A percentile compares a stretch with the other conserved stretches of the same genome.
phyloP scores from a whole-genome alignment of 2,329 filamentous ascomycete species.

The Phaeosphaeria sp. region DNA sequence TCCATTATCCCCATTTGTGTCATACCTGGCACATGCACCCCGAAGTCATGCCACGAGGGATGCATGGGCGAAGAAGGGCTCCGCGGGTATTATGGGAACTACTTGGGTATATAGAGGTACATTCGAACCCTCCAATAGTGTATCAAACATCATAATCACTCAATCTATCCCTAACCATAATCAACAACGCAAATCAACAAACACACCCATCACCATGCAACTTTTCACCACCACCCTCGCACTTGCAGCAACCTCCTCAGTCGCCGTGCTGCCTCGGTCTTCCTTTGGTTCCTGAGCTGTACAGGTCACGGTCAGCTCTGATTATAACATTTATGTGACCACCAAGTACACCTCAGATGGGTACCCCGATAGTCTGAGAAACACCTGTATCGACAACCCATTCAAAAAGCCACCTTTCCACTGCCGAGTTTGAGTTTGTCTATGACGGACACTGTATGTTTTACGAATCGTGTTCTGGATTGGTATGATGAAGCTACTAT shows the following conservation, averaged over 20 bases:
- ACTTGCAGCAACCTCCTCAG: not conserved
- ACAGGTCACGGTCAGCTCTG: not conserved
- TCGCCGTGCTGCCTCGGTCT: not conserved
- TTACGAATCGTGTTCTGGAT: not conserved
- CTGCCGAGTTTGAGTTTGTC: not conserved
- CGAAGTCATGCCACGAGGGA: not conserved
- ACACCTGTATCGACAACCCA: not conserved
- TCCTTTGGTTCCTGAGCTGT: not conserved
- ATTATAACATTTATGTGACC: not conserved
- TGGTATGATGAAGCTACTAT: not conserved
- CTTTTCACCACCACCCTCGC: not conserved
- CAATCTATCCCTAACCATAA: not conserved
- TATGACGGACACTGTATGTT: not conserved
- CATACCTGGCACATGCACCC: no score
- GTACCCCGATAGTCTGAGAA: not conserved
- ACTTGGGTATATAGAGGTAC: not conserved
- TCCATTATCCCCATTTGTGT: no score
- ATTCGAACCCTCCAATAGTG: not conserved
- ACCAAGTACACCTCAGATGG: not conserved
- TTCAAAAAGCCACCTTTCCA: not conserved
- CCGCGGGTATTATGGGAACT: not conserved
- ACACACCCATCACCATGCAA: not conserved
- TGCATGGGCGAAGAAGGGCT: not conserved
- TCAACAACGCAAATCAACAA: not conserved
- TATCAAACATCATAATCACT: not conserved